Percentiles rank a stretch among this genome's conserved stretches.
These are phyloP conservation scores for Chamaecyparis obtusa DNA, from an alignment of 75 land plant genomes.

Conservation along the genomic window DNA sequence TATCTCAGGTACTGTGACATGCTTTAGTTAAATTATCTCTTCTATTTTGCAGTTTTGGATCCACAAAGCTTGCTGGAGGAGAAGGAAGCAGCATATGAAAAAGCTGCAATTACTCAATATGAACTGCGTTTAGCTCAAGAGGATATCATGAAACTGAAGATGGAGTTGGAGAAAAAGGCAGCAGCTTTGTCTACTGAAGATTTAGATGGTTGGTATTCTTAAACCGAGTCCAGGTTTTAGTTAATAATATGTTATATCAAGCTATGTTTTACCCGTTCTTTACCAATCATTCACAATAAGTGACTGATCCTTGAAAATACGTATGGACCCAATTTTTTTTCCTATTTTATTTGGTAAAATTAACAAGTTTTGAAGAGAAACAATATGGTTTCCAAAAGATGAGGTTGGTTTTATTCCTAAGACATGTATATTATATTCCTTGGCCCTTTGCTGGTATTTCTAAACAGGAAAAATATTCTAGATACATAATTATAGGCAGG, in stretches of 20 bases:
- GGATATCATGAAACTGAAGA: conserved; percentile 66
- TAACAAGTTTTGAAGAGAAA: neutral
- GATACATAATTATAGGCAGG: neutral
- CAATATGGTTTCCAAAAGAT: neutral
- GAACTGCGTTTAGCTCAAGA: conserved; percentile 91
- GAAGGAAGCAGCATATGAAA: conserved; percentile 66
- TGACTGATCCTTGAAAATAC: neutral
- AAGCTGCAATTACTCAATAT: conserved; percentile 81
- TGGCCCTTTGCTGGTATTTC: neutral
- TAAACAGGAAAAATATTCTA: neutral
- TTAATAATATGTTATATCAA: neutral
- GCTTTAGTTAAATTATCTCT: neutral
- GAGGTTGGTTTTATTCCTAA: neutral
- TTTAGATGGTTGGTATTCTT: conserved; percentile 27
- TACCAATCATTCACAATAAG: neutral
- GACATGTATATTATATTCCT: neutral
- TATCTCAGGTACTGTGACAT: neutral
- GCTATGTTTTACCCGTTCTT: neutral
- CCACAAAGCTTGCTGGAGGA: conserved; percentile 85
- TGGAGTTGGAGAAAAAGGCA: conserved; percentile 57
- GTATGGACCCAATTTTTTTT: neutral
- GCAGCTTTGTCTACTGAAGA: conserved; percentile 13
- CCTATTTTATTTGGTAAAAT: neutral
- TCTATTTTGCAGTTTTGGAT: conserved; percentile 57
- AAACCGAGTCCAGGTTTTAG: neutral